phyloP scores from a whole-genome alignment of 192 early-diverging fungal species.

The Obelidium mucronatum region DNA sequence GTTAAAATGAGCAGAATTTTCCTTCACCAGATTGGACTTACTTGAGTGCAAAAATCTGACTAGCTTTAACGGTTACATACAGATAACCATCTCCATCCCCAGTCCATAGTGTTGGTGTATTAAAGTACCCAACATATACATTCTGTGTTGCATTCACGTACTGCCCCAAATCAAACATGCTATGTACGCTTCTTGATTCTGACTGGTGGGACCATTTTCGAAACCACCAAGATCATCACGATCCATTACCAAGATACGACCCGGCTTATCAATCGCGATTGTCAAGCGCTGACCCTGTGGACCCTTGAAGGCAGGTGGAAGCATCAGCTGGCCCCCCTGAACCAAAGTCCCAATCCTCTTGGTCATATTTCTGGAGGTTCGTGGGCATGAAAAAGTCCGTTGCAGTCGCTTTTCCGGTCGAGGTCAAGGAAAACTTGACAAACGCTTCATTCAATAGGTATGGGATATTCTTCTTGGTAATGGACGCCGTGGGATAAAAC shows the following conservation, averaged over 20 bases:
- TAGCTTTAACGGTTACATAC: not conserved
- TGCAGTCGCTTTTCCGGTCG: not conserved
- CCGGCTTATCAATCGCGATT: conserved; percentile 19
- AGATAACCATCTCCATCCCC: conserved; percentile 10
- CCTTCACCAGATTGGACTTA: conserved; percentile 3
- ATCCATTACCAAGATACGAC: not conserved
- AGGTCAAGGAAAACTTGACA: conserved; percentile 5
- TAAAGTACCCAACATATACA: conserved; percentile 1
- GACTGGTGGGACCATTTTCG: not conserved
- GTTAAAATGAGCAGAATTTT: not conserved
- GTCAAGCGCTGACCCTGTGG: not conserved
- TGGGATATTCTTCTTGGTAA: conserved; percentile 4
- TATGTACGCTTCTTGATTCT: not conserved
- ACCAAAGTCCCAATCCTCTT: conserved; percentile 20
- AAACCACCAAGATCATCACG: conserved; percentile 29
- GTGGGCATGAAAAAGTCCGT: conserved; percentile 29
- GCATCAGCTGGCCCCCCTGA: conserved; percentile 11
- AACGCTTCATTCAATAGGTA: not conserved
- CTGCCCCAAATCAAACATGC: conserved; percentile 18
- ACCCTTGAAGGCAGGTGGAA: conserved; percentile 8
- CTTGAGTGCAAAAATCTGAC: not conserved
- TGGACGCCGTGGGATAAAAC: not conserved
- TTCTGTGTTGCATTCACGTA: not conserved
- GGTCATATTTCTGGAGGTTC: conserved; percentile 10
- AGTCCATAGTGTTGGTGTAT: conserved; percentile 5